These are phyloP conservation scores for Steccherinum ochraceum DNA, from an alignment of 768 basidiomycete genomes.

Conservation along the genomic window DNA sequence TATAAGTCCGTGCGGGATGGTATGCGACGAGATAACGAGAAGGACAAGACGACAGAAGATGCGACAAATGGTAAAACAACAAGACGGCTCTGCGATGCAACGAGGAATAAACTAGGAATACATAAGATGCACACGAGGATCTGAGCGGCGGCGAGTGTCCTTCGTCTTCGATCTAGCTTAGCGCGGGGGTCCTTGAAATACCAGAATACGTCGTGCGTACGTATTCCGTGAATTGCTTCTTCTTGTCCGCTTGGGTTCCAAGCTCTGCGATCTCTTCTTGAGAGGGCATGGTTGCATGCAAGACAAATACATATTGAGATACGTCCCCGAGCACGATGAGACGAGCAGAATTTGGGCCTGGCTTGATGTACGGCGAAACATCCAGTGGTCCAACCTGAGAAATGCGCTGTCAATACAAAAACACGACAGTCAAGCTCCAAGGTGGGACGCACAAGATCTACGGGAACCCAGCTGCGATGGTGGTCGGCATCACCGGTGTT, in stretches of 20 bases:
- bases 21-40: too few species aligned
- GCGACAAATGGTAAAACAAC: too few species aligned
- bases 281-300: slow-evolving; percentile 15
- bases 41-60: too few species aligned
- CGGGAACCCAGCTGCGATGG: slow-evolving; percentile 8
- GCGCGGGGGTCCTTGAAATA: too few species aligned
- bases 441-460: slow-evolving; percentile 5
- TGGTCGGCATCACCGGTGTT: background rate
- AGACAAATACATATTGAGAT: slow-evolving; percentile 15
- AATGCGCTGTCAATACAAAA: background rate
- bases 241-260: background rate
- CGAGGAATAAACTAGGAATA: too few species aligned
- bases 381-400: slow-evolving; percentile 16
- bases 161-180: too few species aligned
- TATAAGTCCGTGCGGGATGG: too few species aligned
- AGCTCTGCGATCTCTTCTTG: slow-evolving; percentile 3
- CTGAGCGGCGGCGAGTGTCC: too few species aligned
- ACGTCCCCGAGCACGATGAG: slow-evolving; percentile 17
- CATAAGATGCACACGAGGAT: too few species aligned
- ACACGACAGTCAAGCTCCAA: background rate
- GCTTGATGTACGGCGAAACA: slow-evolving; percentile 11
- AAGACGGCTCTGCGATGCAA: too few species aligned
- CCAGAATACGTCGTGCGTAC: too few species aligned
- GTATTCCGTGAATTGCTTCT: too few species aligned
- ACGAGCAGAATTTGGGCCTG: slow-evolving; percentile 13